Evolutionary conservation across 1,139 yeast species (phyloP), one percentile per base, ranked within the genome.

Genomic region (Diutina ranongensis): DNA sequence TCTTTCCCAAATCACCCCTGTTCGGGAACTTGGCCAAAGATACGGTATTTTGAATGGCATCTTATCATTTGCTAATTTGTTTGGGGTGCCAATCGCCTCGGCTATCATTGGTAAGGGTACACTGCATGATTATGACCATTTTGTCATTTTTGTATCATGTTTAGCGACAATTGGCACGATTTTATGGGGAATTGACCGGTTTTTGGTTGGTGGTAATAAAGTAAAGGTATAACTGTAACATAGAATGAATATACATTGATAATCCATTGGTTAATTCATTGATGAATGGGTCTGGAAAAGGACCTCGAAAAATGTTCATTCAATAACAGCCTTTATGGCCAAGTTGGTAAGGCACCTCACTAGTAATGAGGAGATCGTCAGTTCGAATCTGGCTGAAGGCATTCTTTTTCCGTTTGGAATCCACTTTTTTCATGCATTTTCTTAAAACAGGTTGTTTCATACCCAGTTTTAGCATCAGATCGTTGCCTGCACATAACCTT

Each of bases 321-420:
- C 5, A 25, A 5, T 10, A 25, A 5, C 3, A 19, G 42, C 42
- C 33, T 25, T 38, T 38, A 38, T 38, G 42, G 42, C 42, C 42
- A 38, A 38, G 42, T 80, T 31, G 87, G 86, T 80, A 81, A 80
- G 86, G 87, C 87, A 83, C 83, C 79, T 78, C 86, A 80, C 87
- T 80, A 80, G 86, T 80, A 80, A 80, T 80, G 86, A 78, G 79
- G 83, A 80, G 87, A 80, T 80, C 87, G 80, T 77, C 84, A 80
- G 86, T 80, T 80, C 86, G 81, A 80, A 69, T 79, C 84, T 78
- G 83, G 78, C 76, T 76, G 80, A 75, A 76, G 81, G 83, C 84
- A 78, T 53, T 56, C 56, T 52, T 63, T 67, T 65, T 34, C 35
- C 49, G 63, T 68, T 49, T 25, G 28, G n/a, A n/a, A n/a, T n/a